phyloP scores from a whole-genome alignment of 2,329 filamentous ascomycete genomes.

The Penicillium vulpinum region DNA sequence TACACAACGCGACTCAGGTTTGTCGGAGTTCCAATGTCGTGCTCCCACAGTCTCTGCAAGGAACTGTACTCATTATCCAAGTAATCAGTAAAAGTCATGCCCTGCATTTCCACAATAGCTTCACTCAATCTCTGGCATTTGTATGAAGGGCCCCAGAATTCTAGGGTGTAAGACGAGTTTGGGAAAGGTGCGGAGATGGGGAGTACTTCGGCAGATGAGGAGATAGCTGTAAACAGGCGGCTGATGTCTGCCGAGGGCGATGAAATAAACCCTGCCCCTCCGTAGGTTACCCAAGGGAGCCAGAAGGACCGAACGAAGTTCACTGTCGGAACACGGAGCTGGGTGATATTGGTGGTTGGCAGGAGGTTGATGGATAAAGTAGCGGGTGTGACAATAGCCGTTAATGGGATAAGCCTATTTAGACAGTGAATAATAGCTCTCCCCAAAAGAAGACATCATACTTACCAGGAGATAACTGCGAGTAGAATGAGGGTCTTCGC shows the following conservation, averaged over 20 bases:
- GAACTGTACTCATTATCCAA: background rate
- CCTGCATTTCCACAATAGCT: constrained; percentile 8
- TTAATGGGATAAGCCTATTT: constrained; percentile 3
- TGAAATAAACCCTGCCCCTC: background rate
- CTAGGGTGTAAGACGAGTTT: constrained; percentile 9
- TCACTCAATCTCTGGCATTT: constrained; percentile 13
- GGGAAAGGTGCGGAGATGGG: constrained; percentile 5
- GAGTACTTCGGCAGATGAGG: constrained; percentile 2
- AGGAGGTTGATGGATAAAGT: background rate
- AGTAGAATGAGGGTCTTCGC: constrained; percentile 12
- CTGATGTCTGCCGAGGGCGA: background rate
- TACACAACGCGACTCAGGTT: background rate
- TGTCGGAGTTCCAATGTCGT: background rate
- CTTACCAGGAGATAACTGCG: constrained; percentile 11
- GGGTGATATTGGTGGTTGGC: background rate
- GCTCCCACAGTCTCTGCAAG: constrained; percentile 3
- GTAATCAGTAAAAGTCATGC: background rate
- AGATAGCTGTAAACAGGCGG: background rate
- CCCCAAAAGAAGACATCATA: background rate
- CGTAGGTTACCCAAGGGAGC: background rate
- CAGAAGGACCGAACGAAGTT: background rate
- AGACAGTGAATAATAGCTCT: background rate
- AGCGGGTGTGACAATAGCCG: constrained; percentile 2
- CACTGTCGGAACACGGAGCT: background rate
- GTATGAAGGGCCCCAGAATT: constrained; percentile 16